Evolutionary conservation across 768 basidiomycete species (phyloP).

Genomic region (Boletus coccyginus): DNA sequence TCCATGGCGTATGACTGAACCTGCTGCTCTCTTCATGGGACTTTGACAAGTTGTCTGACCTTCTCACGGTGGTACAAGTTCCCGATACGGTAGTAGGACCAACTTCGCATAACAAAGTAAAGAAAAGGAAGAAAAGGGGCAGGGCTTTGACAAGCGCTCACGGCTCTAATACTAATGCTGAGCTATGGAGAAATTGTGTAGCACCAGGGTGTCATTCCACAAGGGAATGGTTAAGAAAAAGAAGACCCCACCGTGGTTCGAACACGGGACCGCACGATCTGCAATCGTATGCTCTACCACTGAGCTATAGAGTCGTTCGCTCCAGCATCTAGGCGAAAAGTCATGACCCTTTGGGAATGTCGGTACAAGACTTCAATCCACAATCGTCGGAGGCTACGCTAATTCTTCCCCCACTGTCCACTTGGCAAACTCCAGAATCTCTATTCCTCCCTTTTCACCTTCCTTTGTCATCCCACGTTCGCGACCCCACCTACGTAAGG

Average conservation of each 20-base stretch:
- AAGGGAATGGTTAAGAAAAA: constrained; percentile 18
- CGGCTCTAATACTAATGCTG: no score
- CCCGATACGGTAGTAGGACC: no score
- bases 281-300: constrained; percentile 61
- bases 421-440: constrained; percentile 52
- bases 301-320: constrained; percentile 34
- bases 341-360: not conserved
- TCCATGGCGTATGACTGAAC: constrained; percentile 39
- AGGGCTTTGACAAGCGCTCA: no score
- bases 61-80: not conserved
- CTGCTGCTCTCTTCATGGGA: constrained; percentile 40
- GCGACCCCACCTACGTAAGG: constrained; percentile 52
- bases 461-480: constrained; percentile 42
- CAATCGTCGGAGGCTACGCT: not conserved
- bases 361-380: not conserved
- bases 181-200: no score
- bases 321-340: fast-evolving
- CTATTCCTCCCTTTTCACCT: constrained; percentile 31
- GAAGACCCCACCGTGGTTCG: constrained; percentile 51
- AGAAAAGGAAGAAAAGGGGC: not conserved
- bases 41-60: not conserved
- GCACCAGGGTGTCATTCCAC: no score
- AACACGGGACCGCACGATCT: constrained; percentile 59
- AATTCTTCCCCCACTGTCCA: constrained; percentile 59
- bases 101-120: not conserved